Evolutionary conservation across 345 rosid genomes (phyloP), one percentile per base, ranked within the genome.

Genomic region (Pistacia atlantica): DNA sequence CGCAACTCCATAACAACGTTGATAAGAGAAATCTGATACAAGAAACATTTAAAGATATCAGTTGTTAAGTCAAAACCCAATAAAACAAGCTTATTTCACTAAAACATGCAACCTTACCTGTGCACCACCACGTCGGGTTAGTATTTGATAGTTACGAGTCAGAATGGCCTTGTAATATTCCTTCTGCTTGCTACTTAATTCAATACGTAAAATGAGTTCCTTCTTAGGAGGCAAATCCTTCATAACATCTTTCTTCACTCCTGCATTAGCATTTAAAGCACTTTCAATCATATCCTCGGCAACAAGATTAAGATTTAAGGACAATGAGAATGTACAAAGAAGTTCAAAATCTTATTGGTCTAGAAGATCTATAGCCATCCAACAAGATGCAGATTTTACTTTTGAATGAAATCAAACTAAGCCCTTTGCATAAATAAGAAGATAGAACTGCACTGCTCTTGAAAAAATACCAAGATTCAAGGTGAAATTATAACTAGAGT

Each of bases 1-100:
- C 99, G 94, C 88, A 97, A 78, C 85, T 97, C 98, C 99, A 97
- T 97, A 82, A 97, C 97, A 79, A 97, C 98, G 69, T 97, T 97
- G 68, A 88, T 97, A 70, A 97, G 95, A 77, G 98, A 94, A 80
- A 97, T 91, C 99, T 97, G 90, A 68, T 65, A 69, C 20, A 78
- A 75, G 46, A 57, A 72, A 80, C 45, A 74, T 59, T 67, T 63
- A 78, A 76, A 28, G 74, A 79, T 67, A 70, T 61, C 38, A 65
- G 52, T 83, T 25, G 65, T 77, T 70, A 81, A 78, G 62, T 67
- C 72, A 59, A 58, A 52, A 60, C 52, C 48, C 71, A 54, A 75
- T 14, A 46, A 66, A 42, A 69, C 57, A 33, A 65, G 62, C 64
- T 73, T 42, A 71, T 76, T 75, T 56, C 72, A 71, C 78, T 63